Conservation (phyloP, 1,139 yeast species). For the Scheffersomyces titani region DNA sequence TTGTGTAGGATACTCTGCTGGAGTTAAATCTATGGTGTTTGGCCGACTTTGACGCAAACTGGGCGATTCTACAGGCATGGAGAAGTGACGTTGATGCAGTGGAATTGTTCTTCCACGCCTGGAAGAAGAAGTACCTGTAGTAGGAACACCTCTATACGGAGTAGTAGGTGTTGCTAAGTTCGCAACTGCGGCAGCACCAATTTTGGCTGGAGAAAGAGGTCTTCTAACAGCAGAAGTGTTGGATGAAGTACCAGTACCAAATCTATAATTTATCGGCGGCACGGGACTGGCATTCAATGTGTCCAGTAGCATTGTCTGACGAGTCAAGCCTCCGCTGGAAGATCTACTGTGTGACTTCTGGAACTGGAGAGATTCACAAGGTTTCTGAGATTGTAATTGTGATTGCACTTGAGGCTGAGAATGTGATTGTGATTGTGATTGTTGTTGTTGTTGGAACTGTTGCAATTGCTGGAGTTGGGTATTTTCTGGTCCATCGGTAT, state of each 20-base stretch:
- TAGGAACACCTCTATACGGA: conserved; percentile 21
- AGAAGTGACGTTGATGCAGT: conserved; percentile 41
- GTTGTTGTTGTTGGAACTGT: conserved; percentile 2
- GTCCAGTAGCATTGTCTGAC: conserved; percentile 12
- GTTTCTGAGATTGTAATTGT: background rate
- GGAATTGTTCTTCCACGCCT: conserved; percentile 20
- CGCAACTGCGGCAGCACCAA: conserved; percentile 74
- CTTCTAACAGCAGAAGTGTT: conserved; percentile 25
- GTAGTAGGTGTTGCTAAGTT: conserved; percentile 42
- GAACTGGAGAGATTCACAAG: background rate
- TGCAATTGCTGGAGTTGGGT: background rate
- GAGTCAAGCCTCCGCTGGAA: conserved; percentile 10
- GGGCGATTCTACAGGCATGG: conserved; percentile 40
- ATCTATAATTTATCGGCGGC: conserved; percentile 41
- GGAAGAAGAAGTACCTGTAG: conserved; percentile 10
- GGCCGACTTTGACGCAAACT: background rate
- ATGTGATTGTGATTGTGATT: conserved; percentile 1
- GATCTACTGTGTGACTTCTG: conserved; percentile 6
- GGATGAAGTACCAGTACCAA: conserved; percentile 35
- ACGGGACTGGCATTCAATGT: conserved; percentile 27
- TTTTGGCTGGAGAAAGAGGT: conserved; percentile 67
- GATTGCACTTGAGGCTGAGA: conserved; percentile 1
- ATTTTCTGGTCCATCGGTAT: conserved; percentile 1
- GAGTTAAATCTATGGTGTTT: conserved; percentile 3
- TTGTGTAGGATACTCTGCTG: conserved; percentile 7